phyloP scores from a whole-genome alignment of 2,329 filamentous ascomycete genomes.

The Volutella citrinella region DNA sequence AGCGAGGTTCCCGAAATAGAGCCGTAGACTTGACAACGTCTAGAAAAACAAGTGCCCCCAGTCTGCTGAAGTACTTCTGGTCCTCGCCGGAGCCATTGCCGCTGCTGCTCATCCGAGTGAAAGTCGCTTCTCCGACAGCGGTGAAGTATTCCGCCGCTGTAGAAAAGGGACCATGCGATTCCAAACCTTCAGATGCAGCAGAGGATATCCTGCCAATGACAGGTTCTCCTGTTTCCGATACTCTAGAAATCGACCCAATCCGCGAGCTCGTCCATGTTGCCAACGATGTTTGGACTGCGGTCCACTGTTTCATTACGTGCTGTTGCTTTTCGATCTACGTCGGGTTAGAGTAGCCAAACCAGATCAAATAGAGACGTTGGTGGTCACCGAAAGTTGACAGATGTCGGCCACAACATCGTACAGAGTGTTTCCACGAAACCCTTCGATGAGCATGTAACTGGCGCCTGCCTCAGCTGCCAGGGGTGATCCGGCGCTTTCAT shows the following conservation, averaged over 20 bases:
- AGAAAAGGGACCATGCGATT: slow-evolving; percentile 17
- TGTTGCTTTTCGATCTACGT: slow-evolving; percentile 13
- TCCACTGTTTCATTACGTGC: slow-evolving; percentile 22
- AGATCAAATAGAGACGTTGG: too few species aligned
- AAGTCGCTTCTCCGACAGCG: slow-evolving; percentile 15
- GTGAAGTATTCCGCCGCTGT: slow-evolving; percentile 18
- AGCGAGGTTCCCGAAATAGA: slow-evolving; percentile 15
- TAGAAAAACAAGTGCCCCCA: slow-evolving; percentile 18
- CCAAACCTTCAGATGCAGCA: not conserved
- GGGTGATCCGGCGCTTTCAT: slow-evolving; percentile 13
- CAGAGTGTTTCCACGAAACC: slow-evolving; percentile 21
- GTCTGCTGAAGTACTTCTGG: slow-evolving; percentile 1
- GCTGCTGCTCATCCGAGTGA: not conserved
- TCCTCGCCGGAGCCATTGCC: not conserved
- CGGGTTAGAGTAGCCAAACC: slow-evolving; percentile 7
- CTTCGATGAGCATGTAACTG: slow-evolving; percentile 26
- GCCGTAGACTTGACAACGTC: slow-evolving; percentile 18
- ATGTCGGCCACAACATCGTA: slow-evolving; percentile 17
- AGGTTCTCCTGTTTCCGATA: slow-evolving; percentile 16
- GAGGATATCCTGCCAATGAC: slow-evolving; percentile 17
- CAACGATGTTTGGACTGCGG: slow-evolving; percentile 4
- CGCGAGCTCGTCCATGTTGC: slow-evolving; percentile 14
- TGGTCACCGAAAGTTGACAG: slow-evolving; percentile 17
- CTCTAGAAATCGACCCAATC: slow-evolving; percentile 24
- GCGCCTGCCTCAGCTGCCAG: slow-evolving; percentile 15